phyloP scores from a whole-genome alignment of 352 stramenopile species.

The Globisporangium radiosum region DNA sequence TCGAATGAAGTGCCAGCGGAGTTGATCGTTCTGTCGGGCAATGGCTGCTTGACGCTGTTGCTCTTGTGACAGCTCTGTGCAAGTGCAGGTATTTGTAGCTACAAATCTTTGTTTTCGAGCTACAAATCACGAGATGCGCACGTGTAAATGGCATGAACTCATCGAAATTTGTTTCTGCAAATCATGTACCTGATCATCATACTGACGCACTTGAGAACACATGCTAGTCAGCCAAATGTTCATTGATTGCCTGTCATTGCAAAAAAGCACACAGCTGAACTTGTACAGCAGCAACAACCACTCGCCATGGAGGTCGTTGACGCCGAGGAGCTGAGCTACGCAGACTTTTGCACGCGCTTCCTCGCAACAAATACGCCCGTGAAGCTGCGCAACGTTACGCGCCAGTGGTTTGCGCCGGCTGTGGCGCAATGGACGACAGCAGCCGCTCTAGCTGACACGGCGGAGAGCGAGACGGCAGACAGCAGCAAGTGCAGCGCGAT shows the following conservation, averaged over 20 bases:
- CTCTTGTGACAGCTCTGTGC: no score
- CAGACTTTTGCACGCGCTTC: conserved; percentile 65
- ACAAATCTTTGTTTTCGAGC: not conserved
- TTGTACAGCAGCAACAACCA: not conserved
- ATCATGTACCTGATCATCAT: no score
- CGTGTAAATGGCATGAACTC: not conserved
- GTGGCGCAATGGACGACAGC: conserved; percentile 10
- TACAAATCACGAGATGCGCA: not conserved
- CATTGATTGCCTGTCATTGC: not conserved
- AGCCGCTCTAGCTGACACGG: conserved; percentile 15
- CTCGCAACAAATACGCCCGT: conserved; percentile 66
- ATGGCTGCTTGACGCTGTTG: no score
- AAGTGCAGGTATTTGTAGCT: not conserved
- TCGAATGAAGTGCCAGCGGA: no score
- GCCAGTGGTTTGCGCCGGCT: conserved; percentile 21
- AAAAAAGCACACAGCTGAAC: not conserved
- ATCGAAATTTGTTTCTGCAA: not conserved
- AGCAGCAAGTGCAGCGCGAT: conserved; percentile 11
- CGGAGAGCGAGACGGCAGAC: conserved; percentile 32
- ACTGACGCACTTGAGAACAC: not conserved
- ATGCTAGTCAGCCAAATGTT: not conserved
- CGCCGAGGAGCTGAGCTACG: conserved; percentile 47
- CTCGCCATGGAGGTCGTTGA: conserved; percentile 51
- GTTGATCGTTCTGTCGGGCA: not conserved
- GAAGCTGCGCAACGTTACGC: conserved; percentile 52